Percentiles rank a stretch among this genome's conserved stretches.
Evolutionary conservation across 2,329 filamentous ascomycete genomes (phyloP).

Genomic region (Paracorniculantispora psalliotae): DNA sequence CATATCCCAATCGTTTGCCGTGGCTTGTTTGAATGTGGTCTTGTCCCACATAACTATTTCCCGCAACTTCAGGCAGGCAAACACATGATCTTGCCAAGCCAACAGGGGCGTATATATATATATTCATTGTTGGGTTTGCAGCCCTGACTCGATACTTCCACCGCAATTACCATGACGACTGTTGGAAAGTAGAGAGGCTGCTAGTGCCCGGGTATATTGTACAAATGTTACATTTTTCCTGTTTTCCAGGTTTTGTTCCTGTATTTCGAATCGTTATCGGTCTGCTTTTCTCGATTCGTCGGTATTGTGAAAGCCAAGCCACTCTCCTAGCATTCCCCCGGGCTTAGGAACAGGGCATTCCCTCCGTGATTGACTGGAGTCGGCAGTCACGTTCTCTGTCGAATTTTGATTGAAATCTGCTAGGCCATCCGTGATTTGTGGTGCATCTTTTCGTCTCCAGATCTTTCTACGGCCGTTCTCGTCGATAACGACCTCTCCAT

Average conservation of each 20-base stretch:
- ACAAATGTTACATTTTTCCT: constrained; percentile 10
- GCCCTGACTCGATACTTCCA: neutral
- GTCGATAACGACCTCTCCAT: constrained; percentile 52
- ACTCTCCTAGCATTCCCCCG: constrained; percentile 66
- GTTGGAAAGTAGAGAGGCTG: neutral
- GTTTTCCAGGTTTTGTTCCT: neutral
- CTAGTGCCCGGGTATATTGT: neutral
- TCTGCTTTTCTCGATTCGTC: constrained; percentile 19
- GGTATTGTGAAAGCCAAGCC: constrained; percentile 61
- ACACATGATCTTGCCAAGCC: neutral
- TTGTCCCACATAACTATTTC: neutral
- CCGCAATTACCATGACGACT: too few relatives aligned
- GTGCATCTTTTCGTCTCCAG: constrained; percentile 35
- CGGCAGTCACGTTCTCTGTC: constrained; percentile 21
- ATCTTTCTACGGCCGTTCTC: constrained; percentile 41
- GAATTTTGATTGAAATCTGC: constrained; percentile 42
- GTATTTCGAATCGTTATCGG: constrained; percentile 20
- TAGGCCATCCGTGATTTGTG: constrained; percentile 41
- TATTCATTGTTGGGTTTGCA: constrained; percentile 1
- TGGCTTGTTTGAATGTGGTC: neutral
- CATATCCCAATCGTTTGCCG: too few relatives aligned
- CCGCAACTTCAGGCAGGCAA: neutral
- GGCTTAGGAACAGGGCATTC: constrained; percentile 95
- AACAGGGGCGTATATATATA: neutral
- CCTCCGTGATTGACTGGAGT: constrained; percentile 44